phyloP scores from a whole-genome alignment of 345 rosid genomes.

The Boechera retrofracta region DNA sequence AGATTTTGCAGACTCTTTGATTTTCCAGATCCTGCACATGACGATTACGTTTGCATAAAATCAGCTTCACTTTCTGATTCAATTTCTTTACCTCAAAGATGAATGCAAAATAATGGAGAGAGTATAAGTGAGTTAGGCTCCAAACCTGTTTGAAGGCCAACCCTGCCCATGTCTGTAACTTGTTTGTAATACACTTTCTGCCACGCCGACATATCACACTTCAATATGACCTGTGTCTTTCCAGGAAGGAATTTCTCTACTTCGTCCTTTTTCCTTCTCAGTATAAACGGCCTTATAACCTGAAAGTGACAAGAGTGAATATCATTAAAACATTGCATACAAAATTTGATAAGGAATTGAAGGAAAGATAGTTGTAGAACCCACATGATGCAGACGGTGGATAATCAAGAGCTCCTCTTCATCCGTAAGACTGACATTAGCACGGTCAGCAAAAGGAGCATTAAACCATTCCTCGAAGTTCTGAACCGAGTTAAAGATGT shows the following conservation, averaged over 20 bases:
- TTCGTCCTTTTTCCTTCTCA: slow-evolving; percentile 97
- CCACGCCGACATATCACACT: slow-evolving; percentile 99
- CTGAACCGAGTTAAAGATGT: slow-evolving; percentile 86
- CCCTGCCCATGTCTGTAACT: slow-evolving; percentile 92
- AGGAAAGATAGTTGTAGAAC: slow-evolving; percentile 44
- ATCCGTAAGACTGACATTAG: slow-evolving; percentile 79
- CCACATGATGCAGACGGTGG: slow-evolving; percentile 94
- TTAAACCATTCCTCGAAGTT: slow-evolving; percentile 99
- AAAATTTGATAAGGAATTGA: slow-evolving; percentile 18
- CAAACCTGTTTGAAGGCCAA: slow-evolving; percentile 91
- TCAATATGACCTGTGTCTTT: slow-evolving; percentile 91
- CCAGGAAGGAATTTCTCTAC: slow-evolving; percentile 98
- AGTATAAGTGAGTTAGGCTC: slow-evolving; percentile 33
- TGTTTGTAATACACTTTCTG: slow-evolving; percentile 98
- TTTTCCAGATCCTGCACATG: slow-evolving; percentile 78
- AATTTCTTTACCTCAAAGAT: neutral
- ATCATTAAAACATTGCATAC: slow-evolving; percentile 21
- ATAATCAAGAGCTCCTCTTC: slow-evolving; percentile 95
- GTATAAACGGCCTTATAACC: slow-evolving; percentile 99
- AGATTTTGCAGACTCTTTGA: slow-evolving; percentile 91
- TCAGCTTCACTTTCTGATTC: slow-evolving; percentile 22
- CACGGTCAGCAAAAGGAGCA: slow-evolving; percentile 97
- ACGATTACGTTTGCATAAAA: slow-evolving; percentile 29
- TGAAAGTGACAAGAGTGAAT: slow-evolving; percentile 42
- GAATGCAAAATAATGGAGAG: neutral